Evolutionary conservation across 202 grass and related monocot genomes (phyloP), one percentile per base, ranked within the genome.

Genomic region (Alloteropsis angusta): DNA sequence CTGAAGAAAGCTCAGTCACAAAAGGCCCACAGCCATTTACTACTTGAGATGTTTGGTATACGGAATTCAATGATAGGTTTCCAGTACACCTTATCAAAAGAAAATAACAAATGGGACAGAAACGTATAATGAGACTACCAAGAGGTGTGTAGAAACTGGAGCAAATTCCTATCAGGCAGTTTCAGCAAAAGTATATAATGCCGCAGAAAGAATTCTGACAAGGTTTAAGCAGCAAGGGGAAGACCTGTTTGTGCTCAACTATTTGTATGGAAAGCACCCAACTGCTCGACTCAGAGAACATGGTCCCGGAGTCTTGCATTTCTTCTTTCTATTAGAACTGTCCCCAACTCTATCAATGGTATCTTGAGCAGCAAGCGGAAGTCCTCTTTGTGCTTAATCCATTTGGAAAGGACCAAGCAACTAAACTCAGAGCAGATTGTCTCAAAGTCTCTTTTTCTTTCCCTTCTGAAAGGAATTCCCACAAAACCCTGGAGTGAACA

Each of bases 161-260:
- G 60, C 3, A 22, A 4, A 16, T 65, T 50, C 75, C 32, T 49
- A 25, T 13, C 19, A 53, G 7, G n/a, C 19, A 78, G 45, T 65
- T 38, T 78, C 60, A 54, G 52, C 66, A 78, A 52, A 59, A 75
- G 52, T 67, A 86, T 67, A 86, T 71, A 57, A 76, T 57, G 23
- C 76, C 70, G 79, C 57, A 23, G 7, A 83, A 68, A 49, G 48
- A 64, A 58, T 14, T 47, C 42, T 79, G 28, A 37, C 32, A 23
- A 34, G 53, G 42, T 43, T 65, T 54, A 71, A 49, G 60, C 80
- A 75, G 57, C 47, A 83, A 77, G 76, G 80, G 46, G 50, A 75
- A 52, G 57, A 80, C 41, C 64, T 80, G 69, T 65, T 62, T 83
- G 34, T 86, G 55, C 43, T 83, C 44, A 75, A 84, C 39, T 66